Evolutionary conservation across 331 rosid genomes (phyloP), one percentile per base, ranked within the genome.

Genomic region (Quercus tomentella): DNA sequence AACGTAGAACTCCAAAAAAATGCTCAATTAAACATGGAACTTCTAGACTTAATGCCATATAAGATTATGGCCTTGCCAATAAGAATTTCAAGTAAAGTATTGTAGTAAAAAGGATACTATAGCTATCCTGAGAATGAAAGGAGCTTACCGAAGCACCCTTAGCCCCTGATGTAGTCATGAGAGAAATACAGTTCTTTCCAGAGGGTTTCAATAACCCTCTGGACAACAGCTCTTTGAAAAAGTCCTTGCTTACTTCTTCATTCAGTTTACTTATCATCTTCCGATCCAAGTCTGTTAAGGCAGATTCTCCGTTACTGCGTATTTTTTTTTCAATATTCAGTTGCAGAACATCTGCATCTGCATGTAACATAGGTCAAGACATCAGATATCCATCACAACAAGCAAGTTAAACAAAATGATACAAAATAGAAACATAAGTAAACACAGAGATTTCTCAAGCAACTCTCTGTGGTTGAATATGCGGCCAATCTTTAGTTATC

Each of bases 151-250:
- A 85, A 72, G 94, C 90, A 77, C 98, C 99, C 88, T 95, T 95
- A 57, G 99, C 99, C 72, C 99, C 99, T 76, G 99, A 95, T 58
- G 97, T 93, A 66, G 98, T 95, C 99, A 95, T 95, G 76, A 95
- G 97, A 84, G 97, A 91, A 76, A 93, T 95, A 78, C 97, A 93
- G 82, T 93, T 95, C 82, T 90, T 90, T 70, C 91, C 93, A 0
- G 97, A 92, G 55, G 92, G 94, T 77, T 95, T 93, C 79, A 84
- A 82, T 74, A 90, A 77, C 67, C 94, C 97, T 65, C 88, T 89
- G 78, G 89, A 87, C 77, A 95, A 80, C 81, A 95, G 86, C 74
- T 86, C 92, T 89, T 91, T 93, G 82, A 95, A 88, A 74, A 81
- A 83, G 76, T 90, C 94, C 57, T 91, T 84, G 86, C 97, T 91